Percentiles rank a stretch among this genome's conserved stretches.
phyloP scores from a whole-genome alignment of 2,329 filamentous ascomycete genomes.

The Sphaerostilbella broomeana region DNA sequence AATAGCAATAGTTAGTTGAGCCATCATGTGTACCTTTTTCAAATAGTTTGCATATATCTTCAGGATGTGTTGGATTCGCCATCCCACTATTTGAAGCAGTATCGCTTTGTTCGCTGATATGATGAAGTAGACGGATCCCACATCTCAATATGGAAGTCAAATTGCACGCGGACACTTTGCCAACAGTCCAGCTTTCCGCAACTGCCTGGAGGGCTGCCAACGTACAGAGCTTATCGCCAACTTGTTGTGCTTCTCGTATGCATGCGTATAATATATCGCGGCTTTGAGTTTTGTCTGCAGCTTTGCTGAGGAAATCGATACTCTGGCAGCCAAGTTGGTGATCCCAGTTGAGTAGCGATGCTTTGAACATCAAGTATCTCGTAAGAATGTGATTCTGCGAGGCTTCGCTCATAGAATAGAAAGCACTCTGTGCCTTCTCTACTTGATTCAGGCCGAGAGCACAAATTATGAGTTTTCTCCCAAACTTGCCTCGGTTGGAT shows the following conservation, averaged over 20 bases:
- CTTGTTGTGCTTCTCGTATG: constrained; percentile 65
- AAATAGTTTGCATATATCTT: constrained; percentile 50
- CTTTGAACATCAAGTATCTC: constrained; percentile 68
- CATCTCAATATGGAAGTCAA: constrained; percentile 39
- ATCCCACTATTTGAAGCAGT: constrained; percentile 12
- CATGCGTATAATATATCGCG: constrained; percentile 71
- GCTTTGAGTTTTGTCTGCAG: constrained; percentile 39
- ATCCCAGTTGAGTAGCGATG: constrained; percentile 56
- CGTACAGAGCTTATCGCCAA: constrained; percentile 54
- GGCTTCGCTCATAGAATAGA: constrained; percentile 51
- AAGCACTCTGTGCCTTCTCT: constrained; percentile 29
- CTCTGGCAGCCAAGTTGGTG: constrained; percentile 54
- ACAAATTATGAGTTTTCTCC: constrained; percentile 67
- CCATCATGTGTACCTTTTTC: constrained; percentile 33
- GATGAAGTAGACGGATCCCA: constrained; percentile 44
- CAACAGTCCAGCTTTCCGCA: constrained; percentile 21
- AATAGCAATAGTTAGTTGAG: background rate
- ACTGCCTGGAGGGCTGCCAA: constrained; percentile 31
- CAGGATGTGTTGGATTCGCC: constrained; percentile 23
- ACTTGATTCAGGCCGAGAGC: constrained; percentile 43
- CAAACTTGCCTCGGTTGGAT: constrained; percentile 59
- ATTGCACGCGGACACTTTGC: constrained; percentile 20
- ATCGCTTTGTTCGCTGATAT: constrained; percentile 32
- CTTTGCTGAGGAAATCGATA: constrained; percentile 53
- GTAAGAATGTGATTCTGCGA: constrained; percentile 58